Evolutionary conservation across 129 eudicot species (phyloP).

Genomic region (Helianthus annuus): HanXRQr2.0-SUNRISE NC_035438.2:9848405-9848904

Average conservation of each 20-base stretch:
- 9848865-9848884: not conserved
- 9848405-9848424: slow-evolving; percentile 65
- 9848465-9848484: not conserved
- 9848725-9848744: not conserved
- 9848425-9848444: slow-evolving; percentile 41
- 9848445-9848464: not conserved
- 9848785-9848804: not conserved
- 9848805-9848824: not conserved
- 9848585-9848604: not conserved
- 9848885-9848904: no score
- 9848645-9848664: not conserved
- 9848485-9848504: not conserved
- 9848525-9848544: slow-evolving; percentile 45
- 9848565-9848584: slow-evolving; percentile 12
- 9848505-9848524: slow-evolving; percentile 37
- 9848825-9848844: not conserved
- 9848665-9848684: not conserved
- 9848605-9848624: no score
- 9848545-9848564: slow-evolving; percentile 46
- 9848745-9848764: not conserved
- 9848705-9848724: no score
- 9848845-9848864: not conserved
- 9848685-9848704: no score
- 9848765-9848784: no score
- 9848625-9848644: not conserved